Percentiles rank a stretch among this genome's conserved stretches.
Conservation (phyloP, 768 basidiomycete species). For the Thelephora aurantiotincta region DNA sequence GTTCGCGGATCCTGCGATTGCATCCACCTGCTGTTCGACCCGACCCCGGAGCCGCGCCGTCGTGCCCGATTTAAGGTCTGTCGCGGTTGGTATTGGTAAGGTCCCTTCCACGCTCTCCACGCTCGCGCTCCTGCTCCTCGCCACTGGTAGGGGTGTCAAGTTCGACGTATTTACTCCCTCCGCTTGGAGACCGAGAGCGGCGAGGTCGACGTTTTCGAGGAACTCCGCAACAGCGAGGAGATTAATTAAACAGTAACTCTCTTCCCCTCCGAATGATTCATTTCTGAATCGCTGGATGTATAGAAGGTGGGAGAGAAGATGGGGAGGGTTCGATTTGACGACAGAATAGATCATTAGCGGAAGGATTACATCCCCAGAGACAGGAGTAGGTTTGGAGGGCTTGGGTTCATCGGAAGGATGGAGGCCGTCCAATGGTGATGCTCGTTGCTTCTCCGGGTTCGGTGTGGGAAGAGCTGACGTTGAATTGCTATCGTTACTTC, state of each 20-base stretch:
- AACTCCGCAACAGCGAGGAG: conserved; percentile 93
- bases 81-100: not conserved
- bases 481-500: no score
- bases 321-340: conserved; percentile 82
- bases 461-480: no score
- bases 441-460: no score
- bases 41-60: conserved; percentile 47
- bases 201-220: conserved; percentile 86
- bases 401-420: conserved; percentile 7
- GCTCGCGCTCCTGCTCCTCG: conserved; percentile 17
- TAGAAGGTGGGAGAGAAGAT: conserved; percentile 59
- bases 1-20: conserved; percentile 70
- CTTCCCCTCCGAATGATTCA: conserved; percentile 54
- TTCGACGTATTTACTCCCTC: conserved; percentile 63
- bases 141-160: conserved; percentile 67
- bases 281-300: conserved; percentile 48
- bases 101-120: not conserved
- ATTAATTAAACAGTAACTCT: conserved; percentile 88
- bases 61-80: not conserved
- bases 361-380: conserved; percentile 81
- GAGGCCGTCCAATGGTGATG: conserved; percentile 1
- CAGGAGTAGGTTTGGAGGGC: conserved; percentile 28
- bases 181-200: conserved; percentile 39
- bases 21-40: conserved; percentile 70
- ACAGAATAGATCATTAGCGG: conserved; percentile 91